phyloP scores from a whole-genome alignment of 2,329 filamentous ascomycete genomes.

The Epichloe hybrida region DNA sequence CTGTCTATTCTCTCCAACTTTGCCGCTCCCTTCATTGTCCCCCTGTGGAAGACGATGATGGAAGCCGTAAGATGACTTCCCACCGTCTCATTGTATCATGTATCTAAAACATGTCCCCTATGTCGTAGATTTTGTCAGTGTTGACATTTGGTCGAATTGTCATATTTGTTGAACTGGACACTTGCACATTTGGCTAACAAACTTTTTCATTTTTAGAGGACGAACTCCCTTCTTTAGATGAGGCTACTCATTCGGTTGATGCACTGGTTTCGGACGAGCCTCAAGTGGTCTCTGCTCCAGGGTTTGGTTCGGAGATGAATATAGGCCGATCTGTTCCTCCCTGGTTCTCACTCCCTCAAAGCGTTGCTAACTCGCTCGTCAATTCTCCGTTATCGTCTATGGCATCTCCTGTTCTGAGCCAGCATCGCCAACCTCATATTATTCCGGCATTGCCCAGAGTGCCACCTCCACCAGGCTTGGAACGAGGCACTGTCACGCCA shows the following conservation, averaged over 20 bases:
- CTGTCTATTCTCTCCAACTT: slow-evolving; percentile 23
- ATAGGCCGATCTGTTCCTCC: slow-evolving; percentile 17
- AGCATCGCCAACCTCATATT: slow-evolving; percentile 11
- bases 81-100: slow-evolving; percentile 5
- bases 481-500: slow-evolving; percentile 17
- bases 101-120: slow-evolving; percentile 5
- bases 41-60: slow-evolving; percentile 50
- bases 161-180: slow-evolving; percentile 15
- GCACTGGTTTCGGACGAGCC: slow-evolving; percentile 52
- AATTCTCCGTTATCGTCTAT: slow-evolving; percentile 7
- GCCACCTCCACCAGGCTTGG: slow-evolving; percentile 12
- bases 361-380: background rate
- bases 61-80: slow-evolving; percentile 38
- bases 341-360: slow-evolving; percentile 14
- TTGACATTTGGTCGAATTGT: slow-evolving; percentile 12
- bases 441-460: slow-evolving; percentile 15
- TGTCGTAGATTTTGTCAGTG: slow-evolving; percentile 4
- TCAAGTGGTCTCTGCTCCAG: slow-evolving; percentile 7
- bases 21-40: slow-evolving; percentile 22
- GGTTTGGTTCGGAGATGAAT: slow-evolving; percentile 1
- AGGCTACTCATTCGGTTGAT: slow-evolving; percentile 51
- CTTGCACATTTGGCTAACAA: slow-evolving; percentile 22
- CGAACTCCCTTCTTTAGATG: slow-evolving; percentile 45
- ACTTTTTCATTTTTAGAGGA: slow-evolving; percentile 41
- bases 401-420: slow-evolving; percentile 10